Evolutionary conservation across 139 green algal species (phyloP).

Genomic region (Chlorella sorokiniana): DNA sequence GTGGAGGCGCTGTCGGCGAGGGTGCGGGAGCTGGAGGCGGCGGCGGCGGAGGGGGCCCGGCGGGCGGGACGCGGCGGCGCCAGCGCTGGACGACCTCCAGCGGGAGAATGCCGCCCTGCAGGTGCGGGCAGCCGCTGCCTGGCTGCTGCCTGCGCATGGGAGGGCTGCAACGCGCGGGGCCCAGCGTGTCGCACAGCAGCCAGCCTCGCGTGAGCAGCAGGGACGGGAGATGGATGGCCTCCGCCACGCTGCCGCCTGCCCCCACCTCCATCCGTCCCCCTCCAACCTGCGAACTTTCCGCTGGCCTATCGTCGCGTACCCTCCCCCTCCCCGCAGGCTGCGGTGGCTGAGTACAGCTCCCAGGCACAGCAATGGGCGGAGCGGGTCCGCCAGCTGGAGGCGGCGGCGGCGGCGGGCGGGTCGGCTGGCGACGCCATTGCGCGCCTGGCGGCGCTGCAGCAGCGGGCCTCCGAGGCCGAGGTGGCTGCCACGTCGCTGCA

Average conservation of each 20-base stretch:
- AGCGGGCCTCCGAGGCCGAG: slow-evolving; percentile 22
- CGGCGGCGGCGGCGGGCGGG: background rate
- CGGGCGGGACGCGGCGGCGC: background rate
- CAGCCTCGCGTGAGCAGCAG: too few relatives aligned
- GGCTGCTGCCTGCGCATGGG: too few relatives aligned
- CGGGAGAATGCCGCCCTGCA: slow-evolving; percentile 30
- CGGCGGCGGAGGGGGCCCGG: background rate
- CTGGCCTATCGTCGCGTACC: too few relatives aligned
- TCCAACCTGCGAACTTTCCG: too few relatives aligned
- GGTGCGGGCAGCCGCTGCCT: background rate
- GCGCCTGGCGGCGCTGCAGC: slow-evolving; percentile 31
- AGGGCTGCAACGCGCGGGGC: too few relatives aligned
- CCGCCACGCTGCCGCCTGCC: too few relatives aligned
- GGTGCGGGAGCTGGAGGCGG: slow-evolving; percentile 16
- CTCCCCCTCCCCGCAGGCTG: background rate
- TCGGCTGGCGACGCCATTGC: background rate
- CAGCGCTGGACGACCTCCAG: slow-evolving; percentile 17
- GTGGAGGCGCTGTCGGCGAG: slow-evolving; percentile 7
- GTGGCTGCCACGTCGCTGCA: slow-evolving; percentile 28
- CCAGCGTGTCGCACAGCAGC: too few relatives aligned
- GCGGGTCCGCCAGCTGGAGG: slow-evolving; percentile 19
- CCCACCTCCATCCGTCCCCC: too few relatives aligned
- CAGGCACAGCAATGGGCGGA: slow-evolving; percentile 23
- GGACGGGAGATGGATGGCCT: too few relatives aligned
- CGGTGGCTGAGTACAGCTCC: slow-evolving; percentile 16